Conservation (phyloP, 805 yeast genomes). For the Clavispora carvajalis region DNA sequence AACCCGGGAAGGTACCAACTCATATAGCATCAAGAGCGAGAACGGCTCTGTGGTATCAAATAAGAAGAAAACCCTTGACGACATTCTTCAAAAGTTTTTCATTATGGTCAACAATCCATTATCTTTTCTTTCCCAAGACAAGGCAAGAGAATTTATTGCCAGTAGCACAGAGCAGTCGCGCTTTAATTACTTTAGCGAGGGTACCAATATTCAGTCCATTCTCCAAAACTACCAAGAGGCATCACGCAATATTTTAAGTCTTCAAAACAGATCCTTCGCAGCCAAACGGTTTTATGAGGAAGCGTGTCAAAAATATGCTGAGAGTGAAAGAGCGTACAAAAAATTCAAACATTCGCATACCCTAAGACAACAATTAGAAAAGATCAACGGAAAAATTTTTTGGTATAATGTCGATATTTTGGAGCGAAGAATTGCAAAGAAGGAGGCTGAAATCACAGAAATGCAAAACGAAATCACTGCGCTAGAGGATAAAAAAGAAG, state of each 20-base stretch:
- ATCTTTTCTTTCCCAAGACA: constrained; percentile 89
- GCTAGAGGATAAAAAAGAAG: constrained; percentile 18
- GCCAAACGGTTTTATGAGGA: constrained; percentile 21
- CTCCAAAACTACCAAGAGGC: constrained; percentile 43
- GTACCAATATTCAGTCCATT: constrained; percentile 69
- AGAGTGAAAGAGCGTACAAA: constrained; percentile 25
- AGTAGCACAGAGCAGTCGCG: constrained; percentile 67
- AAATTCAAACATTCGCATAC: constrained; percentile 30
- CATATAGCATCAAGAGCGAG: constrained; percentile 52
- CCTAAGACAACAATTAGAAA: constrained; percentile 26
- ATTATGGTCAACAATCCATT: constrained; percentile 86
- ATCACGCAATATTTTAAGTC: constrained; percentile 23
- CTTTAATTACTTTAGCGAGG: constrained; percentile 73
- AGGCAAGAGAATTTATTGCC: constrained; percentile 84
- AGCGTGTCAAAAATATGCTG: constrained; percentile 25
- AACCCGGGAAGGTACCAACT: constrained; percentile 44
- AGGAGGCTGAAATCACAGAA: constrained; percentile 13
- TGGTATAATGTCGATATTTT: constrained; percentile 37
- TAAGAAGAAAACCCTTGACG: constrained; percentile 61
- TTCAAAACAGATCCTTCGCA: constrained; percentile 22
- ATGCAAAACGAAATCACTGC: constrained; percentile 10
- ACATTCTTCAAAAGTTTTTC: constrained; percentile 63
- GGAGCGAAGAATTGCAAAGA: constrained; percentile 19
- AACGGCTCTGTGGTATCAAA: constrained; percentile 49
- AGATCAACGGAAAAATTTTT: constrained; percentile 36